Conservation (phyloP, 2,329 filamentous ascomycete species). For the Geosmithia morbida region DNA sequence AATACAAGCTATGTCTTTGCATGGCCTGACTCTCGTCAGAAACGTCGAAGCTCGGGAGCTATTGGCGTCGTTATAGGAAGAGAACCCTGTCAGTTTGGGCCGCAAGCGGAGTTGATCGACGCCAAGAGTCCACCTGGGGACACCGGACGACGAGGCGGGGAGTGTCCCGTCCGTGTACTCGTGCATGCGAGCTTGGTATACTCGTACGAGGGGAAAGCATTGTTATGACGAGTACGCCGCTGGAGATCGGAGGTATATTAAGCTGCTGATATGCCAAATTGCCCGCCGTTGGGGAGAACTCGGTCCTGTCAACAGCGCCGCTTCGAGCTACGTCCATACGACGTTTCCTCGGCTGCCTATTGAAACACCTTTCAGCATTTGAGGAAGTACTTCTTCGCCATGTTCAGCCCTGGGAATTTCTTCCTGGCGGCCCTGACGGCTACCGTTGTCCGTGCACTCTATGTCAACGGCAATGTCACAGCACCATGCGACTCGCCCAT, state of each 20-base stretch:
- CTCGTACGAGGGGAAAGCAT: too few species aligned
- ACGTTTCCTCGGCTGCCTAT: background rate
- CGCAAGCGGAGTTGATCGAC: background rate
- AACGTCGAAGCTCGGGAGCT: background rate
- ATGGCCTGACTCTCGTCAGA: background rate
- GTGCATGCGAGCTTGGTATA: too few species aligned
- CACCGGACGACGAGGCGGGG: background rate
- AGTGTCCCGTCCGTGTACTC: background rate
- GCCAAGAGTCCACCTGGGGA: background rate
- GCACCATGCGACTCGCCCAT: constrained; percentile 54
- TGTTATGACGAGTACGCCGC: background rate
- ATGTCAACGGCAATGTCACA: constrained; percentile 42
- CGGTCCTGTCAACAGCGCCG: background rate
- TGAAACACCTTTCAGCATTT: too few species aligned
- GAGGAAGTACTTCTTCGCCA: background rate
- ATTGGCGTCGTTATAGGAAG: background rate
- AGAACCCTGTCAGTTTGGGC: background rate
- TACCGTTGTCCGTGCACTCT: constrained; percentile 28
- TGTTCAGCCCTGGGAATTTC: background rate
- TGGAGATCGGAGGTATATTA: background rate
- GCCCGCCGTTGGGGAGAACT: background rate
- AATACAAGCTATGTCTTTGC: background rate
- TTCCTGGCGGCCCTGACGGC: constrained; percentile 8
- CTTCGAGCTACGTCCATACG: background rate
- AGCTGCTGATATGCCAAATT: background rate